Evolutionary conservation across 2,329 filamentous ascomycete genomes (phyloP).

Genomic region (Decorospora gaudefroyi): DNA sequence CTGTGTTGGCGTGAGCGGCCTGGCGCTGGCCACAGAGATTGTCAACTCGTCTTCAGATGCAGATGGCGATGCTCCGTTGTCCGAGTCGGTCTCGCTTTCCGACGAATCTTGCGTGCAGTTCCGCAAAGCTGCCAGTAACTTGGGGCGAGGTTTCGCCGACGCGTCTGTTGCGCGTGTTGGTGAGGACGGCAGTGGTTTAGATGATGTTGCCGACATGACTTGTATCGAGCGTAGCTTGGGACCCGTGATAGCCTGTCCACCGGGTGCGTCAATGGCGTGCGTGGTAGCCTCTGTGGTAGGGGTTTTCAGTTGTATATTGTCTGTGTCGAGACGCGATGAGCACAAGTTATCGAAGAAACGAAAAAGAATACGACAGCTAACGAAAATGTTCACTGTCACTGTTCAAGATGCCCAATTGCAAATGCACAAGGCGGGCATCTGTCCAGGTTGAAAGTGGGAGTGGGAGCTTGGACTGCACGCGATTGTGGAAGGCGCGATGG

Average conservation of each 20-base stretch:
- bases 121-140: slow-evolving; percentile 30
- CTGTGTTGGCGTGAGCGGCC: slow-evolving; percentile 1
- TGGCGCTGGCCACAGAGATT: slow-evolving; percentile 45
- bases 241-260: no score
- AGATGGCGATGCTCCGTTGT: slow-evolving; percentile 33
- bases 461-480: slow-evolving; percentile 13
- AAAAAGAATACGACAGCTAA: background rate
- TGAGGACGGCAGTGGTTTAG: background rate
- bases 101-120: slow-evolving; percentile 32
- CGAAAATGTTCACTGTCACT: background rate
- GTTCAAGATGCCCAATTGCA: slow-evolving; percentile 13
- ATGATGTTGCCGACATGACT: background rate
- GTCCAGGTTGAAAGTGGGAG: slow-evolving; percentile 8
- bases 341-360: background rate
- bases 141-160: slow-evolving; percentile 25
- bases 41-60: slow-evolving; percentile 30
- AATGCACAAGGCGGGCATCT: slow-evolving; percentile 18
- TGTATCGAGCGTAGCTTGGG: background rate
- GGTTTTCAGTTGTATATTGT: no score
- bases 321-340: background rate
- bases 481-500: slow-evolving; percentile 12
- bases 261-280: no score
- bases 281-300: background rate
- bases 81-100: slow-evolving; percentile 50
- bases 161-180: slow-evolving; percentile 17